A percentile compares a stretch with the other conserved stretches of the same genome.
Conservation (phyloP, 2,329 filamentous ascomycete species). For the Epichloe baconii region DNA sequence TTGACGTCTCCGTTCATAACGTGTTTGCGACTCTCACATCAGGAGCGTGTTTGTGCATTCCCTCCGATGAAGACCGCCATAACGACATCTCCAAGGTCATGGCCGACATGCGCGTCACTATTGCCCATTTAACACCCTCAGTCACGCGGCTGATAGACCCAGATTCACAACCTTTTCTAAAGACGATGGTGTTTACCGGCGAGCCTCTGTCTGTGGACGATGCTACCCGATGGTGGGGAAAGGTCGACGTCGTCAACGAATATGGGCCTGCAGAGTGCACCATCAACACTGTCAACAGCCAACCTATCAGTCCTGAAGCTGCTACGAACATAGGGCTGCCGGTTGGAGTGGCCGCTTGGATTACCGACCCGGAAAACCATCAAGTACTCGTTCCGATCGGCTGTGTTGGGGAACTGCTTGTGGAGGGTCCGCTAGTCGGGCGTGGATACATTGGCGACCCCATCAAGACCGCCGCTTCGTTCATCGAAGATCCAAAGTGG, state of each 20-base stretch:
- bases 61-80: not conserved
- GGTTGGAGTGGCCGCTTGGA: not conserved
- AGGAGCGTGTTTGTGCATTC: conserved; percentile 7
- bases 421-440: conserved; percentile 33
- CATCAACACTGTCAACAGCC: not conserved
- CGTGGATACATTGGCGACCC: conserved; percentile 33
- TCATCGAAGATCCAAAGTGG: conserved; percentile 14
- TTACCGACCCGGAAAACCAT: not conserved
- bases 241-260: not conserved
- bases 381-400: not conserved
- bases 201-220: conserved; percentile 6
- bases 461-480: conserved; percentile 17
- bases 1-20: conserved; percentile 7
- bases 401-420: conserved; percentile 19
- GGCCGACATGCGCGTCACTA: no score
- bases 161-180: no score
- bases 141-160: no score
- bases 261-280: not conserved
- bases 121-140: no score
- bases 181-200: not conserved
- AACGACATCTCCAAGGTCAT: no score
- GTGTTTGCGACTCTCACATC: conserved; percentile 3
- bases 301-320: not conserved
- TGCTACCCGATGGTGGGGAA: not conserved
- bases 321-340: no score